These are phyloP conservation scores for Aspergillus cavernicola DNA, from an alignment of 495 filamentous ascomycete genomes.

Conservation along the genomic window DNA sequence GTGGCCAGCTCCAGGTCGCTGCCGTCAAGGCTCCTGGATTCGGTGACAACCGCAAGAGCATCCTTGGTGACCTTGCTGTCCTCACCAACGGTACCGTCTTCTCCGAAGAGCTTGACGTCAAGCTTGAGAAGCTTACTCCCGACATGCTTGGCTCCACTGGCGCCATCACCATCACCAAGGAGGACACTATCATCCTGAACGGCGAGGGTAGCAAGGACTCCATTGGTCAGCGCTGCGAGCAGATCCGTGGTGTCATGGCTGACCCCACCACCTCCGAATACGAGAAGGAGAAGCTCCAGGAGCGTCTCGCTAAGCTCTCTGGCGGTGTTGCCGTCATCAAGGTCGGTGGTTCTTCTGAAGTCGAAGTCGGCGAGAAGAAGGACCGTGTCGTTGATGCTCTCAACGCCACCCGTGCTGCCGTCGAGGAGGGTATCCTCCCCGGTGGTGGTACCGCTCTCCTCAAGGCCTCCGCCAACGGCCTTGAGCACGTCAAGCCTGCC, in stretches of 20 bases:
- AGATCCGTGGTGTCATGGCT: conserved; percentile 94
- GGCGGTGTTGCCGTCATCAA: conserved; percentile 99
- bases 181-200: conserved; percentile 98
- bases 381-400: conserved; percentile 97
- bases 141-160: conserved; percentile 97
- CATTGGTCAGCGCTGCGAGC: conserved; percentile 93
- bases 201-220: conserved; percentile 94
- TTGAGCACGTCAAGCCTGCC: conserved; percentile 72
- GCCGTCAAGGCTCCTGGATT: conserved; percentile 99
- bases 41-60: conserved; percentile 99
- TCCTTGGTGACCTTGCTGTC: conserved; percentile 91
- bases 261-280: conserved; percentile 95
- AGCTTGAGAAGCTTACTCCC: conserved; percentile 93
- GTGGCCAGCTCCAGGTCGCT: conserved; percentile 96
- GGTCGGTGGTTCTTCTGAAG: conserved; percentile 94
- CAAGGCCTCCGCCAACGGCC: conserved; percentile 89
- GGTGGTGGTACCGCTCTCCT: conserved; percentile 97
- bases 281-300: conserved; percentile 99
- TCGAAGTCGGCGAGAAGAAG: conserved; percentile 99
- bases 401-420: conserved; percentile 96
- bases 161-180: conserved; percentile 99
- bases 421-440: conserved; percentile 97
- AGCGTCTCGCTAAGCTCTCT: conserved; percentile 98
- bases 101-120: conserved; percentile 95
- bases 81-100: conserved; percentile 97